Conservation (phyloP, 2,329 filamentous ascomycete species). For the Tolypocladium nubicola region DNA sequence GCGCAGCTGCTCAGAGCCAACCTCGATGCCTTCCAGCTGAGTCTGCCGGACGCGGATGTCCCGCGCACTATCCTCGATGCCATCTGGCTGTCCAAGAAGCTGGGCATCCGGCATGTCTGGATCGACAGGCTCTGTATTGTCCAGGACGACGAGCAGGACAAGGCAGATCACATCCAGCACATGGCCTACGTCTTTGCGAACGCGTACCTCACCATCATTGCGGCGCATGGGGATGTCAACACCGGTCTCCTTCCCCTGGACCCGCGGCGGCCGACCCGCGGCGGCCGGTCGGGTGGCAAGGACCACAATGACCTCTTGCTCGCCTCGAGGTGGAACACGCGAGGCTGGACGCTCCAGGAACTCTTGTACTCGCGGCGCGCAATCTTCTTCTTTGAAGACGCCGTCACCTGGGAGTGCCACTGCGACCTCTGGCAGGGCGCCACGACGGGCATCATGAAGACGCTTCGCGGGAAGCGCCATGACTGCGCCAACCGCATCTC, state of each 20-base stretch:
- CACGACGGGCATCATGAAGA: slow-evolving; percentile 18
- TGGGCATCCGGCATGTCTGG: slow-evolving; percentile 33
- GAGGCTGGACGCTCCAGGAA: slow-evolving; percentile 34
- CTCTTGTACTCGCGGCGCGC: slow-evolving; percentile 29
- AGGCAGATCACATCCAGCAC: slow-evolving; percentile 27
- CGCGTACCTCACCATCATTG: slow-evolving; percentile 33
- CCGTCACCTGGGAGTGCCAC: slow-evolving; percentile 34
- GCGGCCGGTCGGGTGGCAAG: slow-evolving; percentile 12
- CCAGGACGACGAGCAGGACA: slow-evolving; percentile 30
- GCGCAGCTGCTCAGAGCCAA: slow-evolving; percentile 24
- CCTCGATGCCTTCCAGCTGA: slow-evolving; percentile 22
- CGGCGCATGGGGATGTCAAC: slow-evolving; percentile 27
- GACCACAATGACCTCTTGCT: slow-evolving; percentile 28
- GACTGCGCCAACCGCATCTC: slow-evolving; percentile 21
- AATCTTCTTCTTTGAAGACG: slow-evolving; percentile 32
- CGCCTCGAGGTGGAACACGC: slow-evolving; percentile 26
- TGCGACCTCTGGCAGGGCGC: slow-evolving; percentile 30
- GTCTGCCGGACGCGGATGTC: slow-evolving; percentile 25
- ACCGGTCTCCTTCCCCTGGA: slow-evolving; percentile 26
- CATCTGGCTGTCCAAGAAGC: slow-evolving; percentile 31
- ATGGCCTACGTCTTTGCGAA: slow-evolving; percentile 36
- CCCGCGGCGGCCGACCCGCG: slow-evolving; percentile 18
- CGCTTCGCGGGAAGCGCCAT: slow-evolving; percentile 18
- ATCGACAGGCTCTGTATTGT: slow-evolving; percentile 34
- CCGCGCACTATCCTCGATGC: slow-evolving; percentile 32